A percentile compares a stretch with the other conserved stretches of the same genome.
phyloP scores from a whole-genome alignment of 768 basidiomycete genomes.

The Lactarius quietus region DNA sequence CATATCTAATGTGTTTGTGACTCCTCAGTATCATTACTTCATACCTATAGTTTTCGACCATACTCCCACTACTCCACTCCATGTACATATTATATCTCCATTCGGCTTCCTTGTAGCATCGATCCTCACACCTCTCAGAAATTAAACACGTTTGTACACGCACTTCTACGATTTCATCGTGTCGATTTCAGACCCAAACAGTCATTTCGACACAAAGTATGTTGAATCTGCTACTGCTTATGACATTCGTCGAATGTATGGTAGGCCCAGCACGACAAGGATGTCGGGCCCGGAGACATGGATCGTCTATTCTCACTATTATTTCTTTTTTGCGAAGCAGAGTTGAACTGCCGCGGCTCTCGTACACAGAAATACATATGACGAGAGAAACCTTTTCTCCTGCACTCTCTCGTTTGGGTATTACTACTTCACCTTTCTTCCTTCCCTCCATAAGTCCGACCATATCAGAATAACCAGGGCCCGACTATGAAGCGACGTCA shows the following conservation, averaged over 20 bases:
- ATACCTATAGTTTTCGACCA: constrained; percentile 5
- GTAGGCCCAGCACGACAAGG: constrained; percentile 35
- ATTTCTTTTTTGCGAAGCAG: constrained; percentile 6
- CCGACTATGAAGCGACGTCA: constrained; percentile 26
- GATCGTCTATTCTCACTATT: background rate
- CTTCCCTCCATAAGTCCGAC: background rate
- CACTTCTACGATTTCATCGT: background rate
- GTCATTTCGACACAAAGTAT: background rate
- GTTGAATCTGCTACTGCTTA: background rate
- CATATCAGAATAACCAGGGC: constrained; percentile 33
- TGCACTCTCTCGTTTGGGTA: background rate
- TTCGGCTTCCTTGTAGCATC: constrained; percentile 11
- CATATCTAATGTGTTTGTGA: constrained; percentile 5
- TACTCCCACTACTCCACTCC: background rate
- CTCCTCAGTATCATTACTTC: constrained; percentile 2
- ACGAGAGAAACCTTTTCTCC: background rate
- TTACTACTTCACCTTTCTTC: background rate
- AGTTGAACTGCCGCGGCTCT: constrained; percentile 17
- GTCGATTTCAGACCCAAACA: background rate
- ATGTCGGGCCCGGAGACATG: background rate
- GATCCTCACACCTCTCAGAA: constrained; percentile 10
- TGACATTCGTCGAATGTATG: background rate
- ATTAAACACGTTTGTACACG: background rate
- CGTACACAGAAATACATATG: background rate
- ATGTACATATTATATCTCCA: constrained; percentile 17